Evolutionary conservation across 225 moss, liverwort and hornwort genomes (phyloP).

Genomic region (Neckera pumila): DNA sequence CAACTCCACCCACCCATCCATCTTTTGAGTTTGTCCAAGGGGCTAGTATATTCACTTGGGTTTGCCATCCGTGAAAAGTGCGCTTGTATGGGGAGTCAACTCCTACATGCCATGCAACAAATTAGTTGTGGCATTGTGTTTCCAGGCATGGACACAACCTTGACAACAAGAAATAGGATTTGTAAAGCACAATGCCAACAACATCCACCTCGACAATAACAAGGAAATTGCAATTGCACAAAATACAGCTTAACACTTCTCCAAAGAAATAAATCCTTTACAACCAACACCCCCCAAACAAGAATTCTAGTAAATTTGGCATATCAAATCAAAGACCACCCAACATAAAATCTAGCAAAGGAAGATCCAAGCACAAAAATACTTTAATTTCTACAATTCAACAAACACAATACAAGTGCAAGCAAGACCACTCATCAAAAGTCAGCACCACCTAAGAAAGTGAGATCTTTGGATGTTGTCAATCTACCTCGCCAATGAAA

Average conservation of each 20-base stretch:
- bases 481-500: fast-evolving
- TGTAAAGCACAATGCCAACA: not conserved
- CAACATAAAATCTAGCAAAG: fast-evolving
- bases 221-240: fast-evolving
- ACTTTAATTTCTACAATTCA: not conserved
- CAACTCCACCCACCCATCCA: not conserved
- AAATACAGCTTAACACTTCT: not conserved
- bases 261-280: not conserved
- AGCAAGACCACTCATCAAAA: not conserved
- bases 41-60: not conserved
- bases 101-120: not conserved
- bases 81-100: not conserved
- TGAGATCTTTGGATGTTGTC: fast-evolving
- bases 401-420: fast-evolving
- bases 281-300: fast-evolving
- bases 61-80: not conserved
- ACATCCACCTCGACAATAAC: fast-evolving
- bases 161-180: not conserved
- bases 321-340: not conserved
- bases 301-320: not conserved
- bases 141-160: not conserved
- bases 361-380: not conserved
- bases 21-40: not conserved
- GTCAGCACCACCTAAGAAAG: fast-evolving
- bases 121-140: not conserved